phyloP scores from a whole-genome alignment of 495 filamentous ascomycete genomes.

The Annulohypoxylon bovei region DNA sequence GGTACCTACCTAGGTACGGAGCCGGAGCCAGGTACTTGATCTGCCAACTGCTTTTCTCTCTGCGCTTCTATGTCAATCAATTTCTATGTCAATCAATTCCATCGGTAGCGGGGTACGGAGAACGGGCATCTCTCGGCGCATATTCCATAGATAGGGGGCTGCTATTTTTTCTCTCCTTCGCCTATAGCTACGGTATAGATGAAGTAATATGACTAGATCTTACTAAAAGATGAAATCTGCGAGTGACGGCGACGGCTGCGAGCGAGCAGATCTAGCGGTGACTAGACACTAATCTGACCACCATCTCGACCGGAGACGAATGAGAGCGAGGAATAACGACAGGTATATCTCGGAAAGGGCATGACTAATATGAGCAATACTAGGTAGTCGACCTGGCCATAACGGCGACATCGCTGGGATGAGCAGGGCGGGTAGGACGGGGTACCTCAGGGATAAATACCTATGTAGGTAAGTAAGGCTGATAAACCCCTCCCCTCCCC shows the following conservation, averaged over 20 bases:
- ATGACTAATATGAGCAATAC: conserved; percentile 10
- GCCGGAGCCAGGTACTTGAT: neutral
- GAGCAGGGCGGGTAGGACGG: conserved; percentile 9
- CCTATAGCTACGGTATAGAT: neutral
- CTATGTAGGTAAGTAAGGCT: conserved; percentile 7
- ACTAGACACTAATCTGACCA: conserved; percentile 32
- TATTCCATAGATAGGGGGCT: conserved; percentile 6
- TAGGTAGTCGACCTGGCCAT: neutral
- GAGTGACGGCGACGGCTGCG: neutral
- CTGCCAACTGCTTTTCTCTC: neutral
- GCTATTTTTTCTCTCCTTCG: neutral
- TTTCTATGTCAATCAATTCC: neutral
- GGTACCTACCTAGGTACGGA: too few relatives aligned
- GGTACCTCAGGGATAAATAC: neutral
- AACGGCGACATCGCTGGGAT: neutral
- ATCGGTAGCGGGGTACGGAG: neutral
- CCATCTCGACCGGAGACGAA: conserved; percentile 25
- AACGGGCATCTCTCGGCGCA: conserved; percentile 24
- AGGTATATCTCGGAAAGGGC: conserved; percentile 1
- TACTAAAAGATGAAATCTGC: conserved; percentile 12
- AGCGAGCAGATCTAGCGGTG: conserved; percentile 28
- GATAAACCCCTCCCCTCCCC: neutral
- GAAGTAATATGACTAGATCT: conserved; percentile 18
- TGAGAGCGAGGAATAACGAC: neutral
- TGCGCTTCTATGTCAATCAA: conserved; percentile 1